Evolutionary conservation across 768 basidiomycete species (phyloP), one percentile per base, ranked within the genome.

Genomic region (Suillus decipiens): DNA sequence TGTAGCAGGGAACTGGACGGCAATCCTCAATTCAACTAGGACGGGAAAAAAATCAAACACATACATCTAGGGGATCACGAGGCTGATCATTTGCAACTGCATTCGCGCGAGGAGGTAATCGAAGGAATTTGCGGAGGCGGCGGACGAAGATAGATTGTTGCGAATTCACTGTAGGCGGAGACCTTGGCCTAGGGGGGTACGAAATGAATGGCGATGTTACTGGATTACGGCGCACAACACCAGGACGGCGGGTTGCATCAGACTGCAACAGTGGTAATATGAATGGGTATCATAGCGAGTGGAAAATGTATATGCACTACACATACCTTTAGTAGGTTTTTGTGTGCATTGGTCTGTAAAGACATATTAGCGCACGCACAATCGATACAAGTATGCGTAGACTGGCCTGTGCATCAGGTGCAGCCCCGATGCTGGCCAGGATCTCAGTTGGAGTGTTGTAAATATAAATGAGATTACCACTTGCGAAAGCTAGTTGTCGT

Each of bases 401-500:
- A 22, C n/a, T 36, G 12, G n/a, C n/a, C 54, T 36, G 33, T 54
- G 53, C 53, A n/a, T 34, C 33, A 12, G 14, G 3, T 15, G 15
- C 48, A 28, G 15, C 15, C 1, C 28, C 48, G 1, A 28, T 31
- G 50, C 50, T 19, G 19, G 31, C 10, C 51, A 55, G 8, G 22
- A 55, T 37, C 36, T 55, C 54, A 2, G 33, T 7, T 8, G 54
- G 54, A 22, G 36, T 55, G 36, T 37, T 55, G 22, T 22, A 22
- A 37, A 55, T 55, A 17, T 55, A 37, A 9, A 36, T 36, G 15
- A 15, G 8, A 15, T 22, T 15, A 37, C 14, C 34, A 22, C 36
- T 55, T 15, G 54, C 4, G 15, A 37, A 55, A 55, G 54, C 54
- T 55, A 55, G n/a, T 15, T 55, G 54, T 22, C 54, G 54, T 4